phyloP scores from a whole-genome alignment of 139 green algal genomes.

The Microglena sp. region DNA sequence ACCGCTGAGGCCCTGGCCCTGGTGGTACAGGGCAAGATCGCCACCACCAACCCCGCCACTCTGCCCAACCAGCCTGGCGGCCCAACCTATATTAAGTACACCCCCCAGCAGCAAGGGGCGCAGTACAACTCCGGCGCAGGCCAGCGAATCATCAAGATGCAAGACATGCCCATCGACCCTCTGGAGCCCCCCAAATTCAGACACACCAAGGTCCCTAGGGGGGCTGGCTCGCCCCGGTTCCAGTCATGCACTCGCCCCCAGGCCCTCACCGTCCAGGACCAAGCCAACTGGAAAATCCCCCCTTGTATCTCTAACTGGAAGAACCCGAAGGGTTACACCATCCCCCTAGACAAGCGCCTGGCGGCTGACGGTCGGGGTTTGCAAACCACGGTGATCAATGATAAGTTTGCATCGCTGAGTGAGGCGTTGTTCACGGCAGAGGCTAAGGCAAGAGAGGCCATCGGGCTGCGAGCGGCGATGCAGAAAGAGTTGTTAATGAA shows the following conservation, averaged over 20 bases:
- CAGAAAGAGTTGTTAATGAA: slow-evolving; percentile 73
- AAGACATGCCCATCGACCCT: slow-evolving; percentile 91
- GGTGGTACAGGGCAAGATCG: slow-evolving; percentile 69
- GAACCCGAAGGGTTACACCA: slow-evolving; percentile 96
- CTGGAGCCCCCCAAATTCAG: slow-evolving; percentile 96
- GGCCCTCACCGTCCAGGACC: slow-evolving; percentile 75
- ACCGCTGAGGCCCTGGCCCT: slow-evolving; percentile 60
- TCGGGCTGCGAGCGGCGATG: slow-evolving; percentile 78
- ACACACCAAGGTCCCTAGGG: slow-evolving; percentile 79
- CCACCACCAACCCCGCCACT: slow-evolving; percentile 64
- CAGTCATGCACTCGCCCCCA: too few relatives aligned
- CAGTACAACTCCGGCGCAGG: slow-evolving; percentile 56
- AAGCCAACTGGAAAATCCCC: slow-evolving; percentile 97
- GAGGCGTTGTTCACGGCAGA: slow-evolving; percentile 94
- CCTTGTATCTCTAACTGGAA: slow-evolving; percentile 98
- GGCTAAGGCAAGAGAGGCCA: slow-evolving; percentile 79
- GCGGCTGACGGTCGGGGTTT: slow-evolving; percentile 92
- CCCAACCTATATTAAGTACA: slow-evolving; percentile 74
- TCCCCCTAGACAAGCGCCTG: slow-evolving; percentile 97
- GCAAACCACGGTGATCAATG: slow-evolving; percentile 90
- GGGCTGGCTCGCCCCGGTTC: slow-evolving; percentile 74
- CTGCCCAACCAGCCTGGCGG: slow-evolving; percentile 52
- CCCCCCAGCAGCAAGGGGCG: slow-evolving; percentile 58
- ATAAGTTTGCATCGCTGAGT: slow-evolving; percentile 72
- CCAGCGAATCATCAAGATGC: slow-evolving; percentile 94